Evolutionary conservation across 352 stramenopile species (phyloP).

Genomic region (Phytophthora sp.): DNA sequence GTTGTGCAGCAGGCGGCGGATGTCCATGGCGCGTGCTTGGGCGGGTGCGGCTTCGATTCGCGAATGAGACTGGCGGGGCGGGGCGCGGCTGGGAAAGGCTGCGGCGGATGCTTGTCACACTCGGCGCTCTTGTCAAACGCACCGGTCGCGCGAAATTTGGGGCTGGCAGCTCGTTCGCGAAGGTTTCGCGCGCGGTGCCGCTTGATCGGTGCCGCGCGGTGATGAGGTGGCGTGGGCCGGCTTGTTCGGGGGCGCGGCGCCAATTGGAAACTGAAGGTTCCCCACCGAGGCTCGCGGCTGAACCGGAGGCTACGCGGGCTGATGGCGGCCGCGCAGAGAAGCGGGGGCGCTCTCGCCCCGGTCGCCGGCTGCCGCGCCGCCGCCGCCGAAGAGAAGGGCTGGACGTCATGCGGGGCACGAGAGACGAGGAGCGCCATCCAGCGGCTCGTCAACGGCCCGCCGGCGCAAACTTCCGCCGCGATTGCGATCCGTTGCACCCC

Average conservation of each 20-base stretch:
- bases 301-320: slow-evolving; percentile 10
- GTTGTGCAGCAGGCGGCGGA: slow-evolving; percentile 78
- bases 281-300: neutral
- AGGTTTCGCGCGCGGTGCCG: slow-evolving; percentile 28
- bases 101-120: slow-evolving; percentile 40
- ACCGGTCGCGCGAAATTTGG: slow-evolving; percentile 24
- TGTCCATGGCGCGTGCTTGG: slow-evolving; percentile 53
- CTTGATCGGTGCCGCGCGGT: slow-evolving; percentile 9
- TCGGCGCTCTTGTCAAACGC: slow-evolving; percentile 34
- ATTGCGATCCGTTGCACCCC: slow-evolving; percentile 17
- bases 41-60: slow-evolving; percentile 23
- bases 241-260: slow-evolving; percentile 7
- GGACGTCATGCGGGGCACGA: slow-evolving; percentile 20
- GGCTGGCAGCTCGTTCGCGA: slow-evolving; percentile 11
- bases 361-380: slow-evolving; percentile 24
- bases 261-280: slow-evolving; percentile 13
- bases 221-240: slow-evolving; percentile 19
- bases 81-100: slow-evolving; percentile 20
- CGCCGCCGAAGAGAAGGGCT: slow-evolving; percentile 6
- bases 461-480: slow-evolving; percentile 26
- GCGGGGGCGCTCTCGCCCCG: slow-evolving; percentile 25
- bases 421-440: slow-evolving; percentile 24
- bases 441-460: slow-evolving; percentile 21
- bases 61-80: slow-evolving; percentile 15
- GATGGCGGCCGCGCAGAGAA: slow-evolving; percentile 35